Percentiles rank a stretch among this genome's conserved stretches.
phyloP scores from a whole-genome alignment of 306 rosid species.

The Bauhinia variegata region DNA sequence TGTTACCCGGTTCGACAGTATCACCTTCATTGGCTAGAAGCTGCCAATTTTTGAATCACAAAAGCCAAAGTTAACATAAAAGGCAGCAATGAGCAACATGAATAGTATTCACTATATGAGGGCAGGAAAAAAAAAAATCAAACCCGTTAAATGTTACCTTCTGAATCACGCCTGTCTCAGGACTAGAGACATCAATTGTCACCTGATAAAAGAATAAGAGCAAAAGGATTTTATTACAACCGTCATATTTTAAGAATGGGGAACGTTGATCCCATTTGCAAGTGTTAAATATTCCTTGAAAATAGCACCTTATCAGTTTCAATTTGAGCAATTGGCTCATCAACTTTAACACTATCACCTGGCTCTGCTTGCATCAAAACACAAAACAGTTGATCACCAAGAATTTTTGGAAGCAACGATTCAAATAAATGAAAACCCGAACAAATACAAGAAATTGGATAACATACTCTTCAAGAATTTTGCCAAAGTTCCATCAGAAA shows the following conservation, averaged over 20 bases:
- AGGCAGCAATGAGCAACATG: neutral
- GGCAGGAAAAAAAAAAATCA: neutral
- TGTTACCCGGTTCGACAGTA: constrained; percentile 82
- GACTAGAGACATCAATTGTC: constrained; percentile 84
- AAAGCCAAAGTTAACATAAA: constrained; percentile 22
- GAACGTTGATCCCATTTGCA: constrained; percentile 1
- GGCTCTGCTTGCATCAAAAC: constrained; percentile 56
- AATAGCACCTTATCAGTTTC: constrained; percentile 80
- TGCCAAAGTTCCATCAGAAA: constrained; percentile 77
- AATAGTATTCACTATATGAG: neutral
- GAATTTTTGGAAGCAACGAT: constrained; percentile 23
- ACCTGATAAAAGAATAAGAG: constrained; percentile 53
- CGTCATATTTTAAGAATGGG: constrained; percentile 7
- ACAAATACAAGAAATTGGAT: neutral
- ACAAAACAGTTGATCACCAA: constrained; percentile 33
- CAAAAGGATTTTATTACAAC: constrained; percentile 9
- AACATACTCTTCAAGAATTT: constrained; percentile 76
- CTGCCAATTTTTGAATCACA: constrained; percentile 43
- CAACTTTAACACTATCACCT: constrained; percentile 74
- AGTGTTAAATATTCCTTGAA: constrained; percentile 23
- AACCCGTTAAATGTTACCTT: constrained; percentile 50
- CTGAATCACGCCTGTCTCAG: constrained; percentile 73
- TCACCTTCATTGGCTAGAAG: constrained; percentile 85
- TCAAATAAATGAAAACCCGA: neutral
- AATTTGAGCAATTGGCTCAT: constrained; percentile 84